Evolutionary conservation across 345 rosid genomes (phyloP).

Genomic region (Salix purpurea): DNA sequence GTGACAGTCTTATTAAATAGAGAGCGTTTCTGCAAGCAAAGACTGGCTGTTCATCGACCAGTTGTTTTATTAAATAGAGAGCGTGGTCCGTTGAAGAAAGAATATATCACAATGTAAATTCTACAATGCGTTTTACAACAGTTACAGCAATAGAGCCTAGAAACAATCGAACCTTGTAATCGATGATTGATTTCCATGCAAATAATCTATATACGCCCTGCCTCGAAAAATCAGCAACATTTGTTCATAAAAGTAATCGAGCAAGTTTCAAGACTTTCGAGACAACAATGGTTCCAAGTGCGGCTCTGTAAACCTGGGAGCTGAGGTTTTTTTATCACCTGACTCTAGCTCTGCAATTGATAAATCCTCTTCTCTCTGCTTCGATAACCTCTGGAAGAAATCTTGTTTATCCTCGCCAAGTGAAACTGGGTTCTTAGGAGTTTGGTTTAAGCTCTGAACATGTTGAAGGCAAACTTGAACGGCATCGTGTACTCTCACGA

Average conservation of each 20-base stretch:
- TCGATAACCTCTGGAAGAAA: constrained; percentile 45
- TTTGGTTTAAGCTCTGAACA: constrained; percentile 51
- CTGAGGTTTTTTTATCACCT: constrained; percentile 21
- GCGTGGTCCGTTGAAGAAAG: neutral
- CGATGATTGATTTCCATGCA: neutral
- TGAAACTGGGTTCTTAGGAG: constrained; percentile 22
- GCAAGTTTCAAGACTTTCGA: constrained; percentile 10
- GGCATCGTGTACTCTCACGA: constrained; percentile 89
- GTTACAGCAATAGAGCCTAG: neutral
- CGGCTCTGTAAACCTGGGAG: constrained; percentile 26
- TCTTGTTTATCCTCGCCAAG: constrained; percentile 32
- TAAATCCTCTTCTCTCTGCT: constrained; percentile 38
- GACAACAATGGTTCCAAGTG: constrained; percentile 60
- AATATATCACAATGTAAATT: neutral
- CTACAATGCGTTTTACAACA: neutral
- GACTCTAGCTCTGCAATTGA: constrained; percentile 51
- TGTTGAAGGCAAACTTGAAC: constrained; percentile 91
- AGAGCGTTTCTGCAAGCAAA: no score
- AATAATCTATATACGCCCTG: neutral
- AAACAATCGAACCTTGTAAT: neutral
- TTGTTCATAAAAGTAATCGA: neutral
- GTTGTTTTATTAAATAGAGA: no score
- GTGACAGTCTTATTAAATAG: no score
- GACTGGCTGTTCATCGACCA: no score
- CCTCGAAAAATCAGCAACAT: neutral